These are phyloP conservation scores for Geranium rotundifolium DNA, from an alignment of 345 rosid genomes.

Conservation along the genomic window DNA sequence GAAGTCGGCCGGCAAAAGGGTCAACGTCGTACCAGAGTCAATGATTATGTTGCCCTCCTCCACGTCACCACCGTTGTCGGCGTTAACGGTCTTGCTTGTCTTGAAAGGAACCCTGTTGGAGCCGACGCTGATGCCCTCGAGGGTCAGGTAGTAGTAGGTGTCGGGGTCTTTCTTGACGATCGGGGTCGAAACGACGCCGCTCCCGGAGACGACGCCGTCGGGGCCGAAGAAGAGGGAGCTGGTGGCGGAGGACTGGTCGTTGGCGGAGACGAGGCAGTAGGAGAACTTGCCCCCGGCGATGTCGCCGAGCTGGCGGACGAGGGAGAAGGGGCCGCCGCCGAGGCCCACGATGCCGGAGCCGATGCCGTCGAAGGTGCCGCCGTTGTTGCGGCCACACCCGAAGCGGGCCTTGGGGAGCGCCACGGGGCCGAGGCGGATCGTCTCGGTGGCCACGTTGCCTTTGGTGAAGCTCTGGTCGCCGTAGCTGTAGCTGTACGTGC, in stretches of 20 bases:
- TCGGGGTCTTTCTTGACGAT: constrained; percentile 18
- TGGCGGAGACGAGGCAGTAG: constrained; percentile 39
- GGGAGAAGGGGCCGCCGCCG: constrained; percentile 43
- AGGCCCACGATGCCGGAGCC: constrained; percentile 63
- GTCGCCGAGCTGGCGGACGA: constrained; percentile 32
- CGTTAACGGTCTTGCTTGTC: background rate
- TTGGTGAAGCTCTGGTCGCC: constrained; percentile 28
- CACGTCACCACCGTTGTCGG: no score
- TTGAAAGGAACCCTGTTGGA: constrained; percentile 23
- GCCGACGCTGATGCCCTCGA: constrained; percentile 52
- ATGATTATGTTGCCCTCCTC: constrained; percentile 43
- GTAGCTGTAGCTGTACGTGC: constrained; percentile 36
- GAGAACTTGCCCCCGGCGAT: constrained; percentile 36
- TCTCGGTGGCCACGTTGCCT: constrained; percentile 40
- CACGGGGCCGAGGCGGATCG: constrained; percentile 11
- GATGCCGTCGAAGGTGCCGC: constrained; percentile 25
- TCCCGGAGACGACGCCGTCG: constrained; percentile 10
- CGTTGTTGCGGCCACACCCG: constrained; percentile 46
- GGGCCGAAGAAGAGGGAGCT: constrained; percentile 43
- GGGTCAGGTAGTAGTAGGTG: constrained; percentile 35
- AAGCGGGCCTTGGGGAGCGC: constrained; percentile 18
- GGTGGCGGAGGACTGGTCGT: constrained; percentile 6
- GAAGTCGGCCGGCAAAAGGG: constrained; percentile 29
- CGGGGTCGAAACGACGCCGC: constrained; percentile 26
- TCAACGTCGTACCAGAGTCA: constrained; percentile 52